These are phyloP conservation scores for Sphenostylis stenocarpa DNA, from an alignment of 306 rosid genomes.

Conservation along the genomic window DNA sequence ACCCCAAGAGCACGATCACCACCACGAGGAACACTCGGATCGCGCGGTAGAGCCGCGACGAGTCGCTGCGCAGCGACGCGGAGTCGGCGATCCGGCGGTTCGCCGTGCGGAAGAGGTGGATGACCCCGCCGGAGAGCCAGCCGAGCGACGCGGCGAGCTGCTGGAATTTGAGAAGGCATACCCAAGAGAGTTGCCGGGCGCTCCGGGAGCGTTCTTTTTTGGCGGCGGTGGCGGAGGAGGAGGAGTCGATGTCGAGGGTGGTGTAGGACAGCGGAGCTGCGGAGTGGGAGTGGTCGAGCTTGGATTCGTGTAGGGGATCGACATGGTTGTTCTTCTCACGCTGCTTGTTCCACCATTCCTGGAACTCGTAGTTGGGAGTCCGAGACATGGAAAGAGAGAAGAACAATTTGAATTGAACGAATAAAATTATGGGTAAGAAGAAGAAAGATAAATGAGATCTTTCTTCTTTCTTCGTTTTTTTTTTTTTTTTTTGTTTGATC, in stretches of 20 bases:
- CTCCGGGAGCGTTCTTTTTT: conserved; percentile 70
- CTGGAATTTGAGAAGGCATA: conserved; percentile 64
- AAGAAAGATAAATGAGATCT: conserved; percentile 13
- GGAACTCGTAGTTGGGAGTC: conserved; percentile 81
- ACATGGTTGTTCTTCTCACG: conserved; percentile 46
- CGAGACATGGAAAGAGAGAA: conserved; percentile 58
- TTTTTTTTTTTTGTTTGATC: conserved; percentile 13
- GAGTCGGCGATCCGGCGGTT: conserved; percentile 56
- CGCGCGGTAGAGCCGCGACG: conserved; percentile 73
- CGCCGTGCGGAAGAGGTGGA: conserved; percentile 63
- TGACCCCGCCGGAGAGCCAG: conserved; percentile 42
- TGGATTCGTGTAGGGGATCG: conserved; percentile 36
- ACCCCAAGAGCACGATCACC: conserved; percentile 55
- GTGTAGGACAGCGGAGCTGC: conserved; percentile 23
- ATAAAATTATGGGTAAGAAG: neutral
- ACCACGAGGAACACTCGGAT: conserved; percentile 65
- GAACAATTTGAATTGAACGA: neutral
- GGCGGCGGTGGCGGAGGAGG: neutral
- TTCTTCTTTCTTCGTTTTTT: neutral
- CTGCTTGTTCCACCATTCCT: conserved; percentile 99
- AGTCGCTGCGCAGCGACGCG: conserved; percentile 10
- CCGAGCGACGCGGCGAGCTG: conserved; percentile 63
- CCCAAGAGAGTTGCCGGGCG: conserved; percentile 86
- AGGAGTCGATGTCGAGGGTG: conserved; percentile 47
- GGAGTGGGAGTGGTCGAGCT: conserved; percentile 22